A percentile compares a stretch with the other conserved stretches of the same genome.
phyloP scores from a whole-genome alignment of 1,284 basidiomycete genomes.

The Irpex sp. region DNA sequence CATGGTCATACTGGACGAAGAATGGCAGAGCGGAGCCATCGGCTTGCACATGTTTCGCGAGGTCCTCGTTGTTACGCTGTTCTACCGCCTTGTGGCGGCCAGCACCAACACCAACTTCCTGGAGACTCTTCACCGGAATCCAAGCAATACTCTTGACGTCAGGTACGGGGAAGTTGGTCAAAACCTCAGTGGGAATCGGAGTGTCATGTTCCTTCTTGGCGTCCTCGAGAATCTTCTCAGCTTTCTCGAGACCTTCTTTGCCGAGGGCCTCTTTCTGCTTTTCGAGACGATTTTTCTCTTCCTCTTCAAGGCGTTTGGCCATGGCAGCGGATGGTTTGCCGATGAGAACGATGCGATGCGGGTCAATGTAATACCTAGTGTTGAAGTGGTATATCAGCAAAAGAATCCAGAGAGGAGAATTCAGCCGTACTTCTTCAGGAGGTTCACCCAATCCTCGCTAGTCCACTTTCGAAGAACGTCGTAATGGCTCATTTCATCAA shows the following conservation, averaged over 20 bases:
- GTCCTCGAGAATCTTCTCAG: slow-evolving; percentile 67
- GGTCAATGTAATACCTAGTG: slow-evolving; percentile 74
- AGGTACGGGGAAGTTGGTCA: slow-evolving; percentile 85
- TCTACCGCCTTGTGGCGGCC: slow-evolving; percentile 24
- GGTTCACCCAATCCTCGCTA: slow-evolving; percentile 71
- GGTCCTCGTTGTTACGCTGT: slow-evolving; percentile 24
- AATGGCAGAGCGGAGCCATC: slow-evolving; percentile 78
- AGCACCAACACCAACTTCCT: slow-evolving; percentile 55
- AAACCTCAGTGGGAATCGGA: slow-evolving; percentile 78
- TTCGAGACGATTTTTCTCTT: slow-evolving; percentile 78
- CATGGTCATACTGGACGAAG: slow-evolving; percentile 90
- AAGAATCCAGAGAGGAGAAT: not conserved
- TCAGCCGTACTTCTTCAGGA: slow-evolving; percentile 73
- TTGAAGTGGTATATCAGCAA: slow-evolving; percentile 8
- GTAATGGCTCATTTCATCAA: slow-evolving; percentile 83
- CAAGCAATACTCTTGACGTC: slow-evolving; percentile 89
- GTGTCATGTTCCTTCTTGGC: slow-evolving; percentile 88
- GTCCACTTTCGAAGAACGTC: slow-evolving; percentile 69
- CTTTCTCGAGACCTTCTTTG: slow-evolving; percentile 74
- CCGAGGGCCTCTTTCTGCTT: slow-evolving; percentile 74
- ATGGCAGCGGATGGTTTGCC: slow-evolving; percentile 90
- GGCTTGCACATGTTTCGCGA: slow-evolving; percentile 66
- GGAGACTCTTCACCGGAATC: slow-evolving; percentile 87
- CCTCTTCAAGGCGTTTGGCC: slow-evolving; percentile 76
- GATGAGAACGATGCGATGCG: slow-evolving; percentile 68